A percentile compares a stretch with the other conserved stretches of the same genome.
phyloP scores from a whole-genome alignment of 2,329 filamentous ascomycete genomes.

The Xylaria digitata region DNA sequence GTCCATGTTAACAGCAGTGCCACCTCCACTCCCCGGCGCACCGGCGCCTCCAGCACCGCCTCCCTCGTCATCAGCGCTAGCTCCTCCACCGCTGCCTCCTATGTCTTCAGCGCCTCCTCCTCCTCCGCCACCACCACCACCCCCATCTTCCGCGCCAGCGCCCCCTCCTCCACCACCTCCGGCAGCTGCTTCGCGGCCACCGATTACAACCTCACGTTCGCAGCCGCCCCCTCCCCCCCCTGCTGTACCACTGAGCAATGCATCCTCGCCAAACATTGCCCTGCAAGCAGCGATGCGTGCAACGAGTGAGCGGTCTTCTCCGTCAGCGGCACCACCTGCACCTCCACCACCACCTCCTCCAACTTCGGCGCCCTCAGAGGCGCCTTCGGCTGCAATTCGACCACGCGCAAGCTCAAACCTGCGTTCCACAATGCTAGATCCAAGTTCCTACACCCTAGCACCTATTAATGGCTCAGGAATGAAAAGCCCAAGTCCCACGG shows the following conservation, averaged over 20 bases:
- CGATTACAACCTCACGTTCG: slow-evolving; percentile 47
- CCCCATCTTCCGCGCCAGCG: slow-evolving; percentile 59
- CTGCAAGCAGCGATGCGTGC: slow-evolving; percentile 56
- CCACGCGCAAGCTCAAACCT: slow-evolving; percentile 59
- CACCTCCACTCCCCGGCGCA: slow-evolving; percentile 47
- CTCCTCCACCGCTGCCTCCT: slow-evolving; percentile 52
- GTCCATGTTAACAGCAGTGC: slow-evolving; percentile 42
- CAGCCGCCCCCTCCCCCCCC: slow-evolving; percentile 55
- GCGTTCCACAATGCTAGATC: slow-evolving; percentile 74
- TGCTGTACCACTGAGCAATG: slow-evolving; percentile 37
- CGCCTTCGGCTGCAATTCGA: slow-evolving; percentile 50
- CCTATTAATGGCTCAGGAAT: slow-evolving; percentile 65
- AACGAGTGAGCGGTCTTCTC: slow-evolving; percentile 51
- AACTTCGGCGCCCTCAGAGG: slow-evolving; percentile 51
- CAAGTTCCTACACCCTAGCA: slow-evolving; percentile 79
- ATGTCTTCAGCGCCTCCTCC: slow-evolving; percentile 30
- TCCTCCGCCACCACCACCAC: slow-evolving; percentile 52
- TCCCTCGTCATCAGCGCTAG: slow-evolving; percentile 59
- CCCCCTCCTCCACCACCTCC: slow-evolving; percentile 54
- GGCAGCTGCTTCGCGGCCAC: slow-evolving; percentile 40
- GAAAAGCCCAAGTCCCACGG: slow-evolving; percentile 61
- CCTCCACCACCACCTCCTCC: slow-evolving; percentile 55
- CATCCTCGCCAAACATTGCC: slow-evolving; percentile 53
- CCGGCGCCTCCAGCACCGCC: slow-evolving; percentile 52
- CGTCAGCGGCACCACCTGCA: slow-evolving; percentile 52